Evolutionary conservation across 2,329 filamentous ascomycete genomes (phyloP), one percentile per base, ranked within the genome.

Genomic region (Hymenoscyphus scutula): DNA sequence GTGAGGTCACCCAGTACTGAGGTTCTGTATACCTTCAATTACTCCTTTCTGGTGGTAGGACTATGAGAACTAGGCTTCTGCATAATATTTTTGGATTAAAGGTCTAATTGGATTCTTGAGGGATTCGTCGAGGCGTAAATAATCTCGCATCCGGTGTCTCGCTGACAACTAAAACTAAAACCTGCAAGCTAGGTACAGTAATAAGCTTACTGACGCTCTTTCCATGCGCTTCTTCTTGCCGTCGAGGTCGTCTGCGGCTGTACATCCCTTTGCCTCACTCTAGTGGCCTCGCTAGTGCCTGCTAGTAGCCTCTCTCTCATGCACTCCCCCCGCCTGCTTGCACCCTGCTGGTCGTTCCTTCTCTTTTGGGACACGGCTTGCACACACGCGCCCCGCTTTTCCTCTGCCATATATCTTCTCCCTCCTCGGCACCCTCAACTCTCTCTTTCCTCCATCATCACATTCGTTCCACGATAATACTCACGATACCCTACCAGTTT

Each of bases 401-500:
- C 38, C 37, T 37, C 53, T 37, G n/a, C 29, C 59, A 38, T 55
- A 51, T 51, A 57, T 32, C 54, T 41, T 55, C n/a, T 23, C 13
- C n/a, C 30, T n/a, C 32, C 56, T 48, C 58, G 25, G 4, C 58
- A 25, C 27, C n/a, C 25, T 29, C 29, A 29, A 4, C 32, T n/a
- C 38, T 48, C 23, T 27, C 58, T 17, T 34, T 53, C 45, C 48
- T 25, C 45, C 32, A 57, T 38, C 32, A 38, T 27, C 55, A 59
- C 58, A 59, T 53, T 59, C 58, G 58, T 59, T 53, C 53, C 48
- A 32, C 51, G 38, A 38, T 30, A 23, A 23, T 13, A 37, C 25
- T 51, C 32, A 38, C 51, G 59, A 60, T 60, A 60, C 59, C 59
- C 53, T 4, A 34, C n/a, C 25, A 29, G 25, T 29, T 30, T n/a